Base-by-base conservation (phyloP, 257 asterid species). In the Linderniella brevidens region DNA sequence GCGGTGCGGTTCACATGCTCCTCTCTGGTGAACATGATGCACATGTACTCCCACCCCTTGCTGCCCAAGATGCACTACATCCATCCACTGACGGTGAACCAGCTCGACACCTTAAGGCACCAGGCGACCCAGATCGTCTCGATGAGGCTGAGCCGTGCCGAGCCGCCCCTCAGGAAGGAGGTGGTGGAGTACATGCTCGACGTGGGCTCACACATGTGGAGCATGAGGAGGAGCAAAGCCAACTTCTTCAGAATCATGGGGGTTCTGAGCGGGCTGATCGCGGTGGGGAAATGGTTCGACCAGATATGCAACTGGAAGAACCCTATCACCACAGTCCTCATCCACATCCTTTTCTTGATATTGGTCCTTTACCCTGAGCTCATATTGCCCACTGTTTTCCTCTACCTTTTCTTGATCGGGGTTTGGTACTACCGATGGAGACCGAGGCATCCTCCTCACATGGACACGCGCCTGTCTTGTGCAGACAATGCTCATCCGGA, bases 61-160 rank as follows among this genome's bases (percentile, higher is more conserved):
- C 78, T 82, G 7, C 94, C 94, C 14, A 82, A 82, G 52, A 82
- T 82, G 94, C 94, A 79, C 38, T 82, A 82, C 50, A 13, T 79
- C 11, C 68, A 74, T 7, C 94, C 94, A 12, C 71, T 79, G 41
- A 79, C 80, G 0, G 82, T 83, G 7, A 83, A 62, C 60, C 86
- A 79, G 55, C 59, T 79, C 0, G 93, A 83, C 16, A 74, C 44
- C 37, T 13, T 83, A 57, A 72, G 93, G 40, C 70, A 68, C 61
- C 83, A 83, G 42, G 90, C 94, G 1, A 83, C 76, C 88, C 72
- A 52, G 18, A 77, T 83, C 0, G 94, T 82, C 0, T 76, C 92
- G 0, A 36, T 63, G 17, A 55, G 94, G 60, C 87, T 82, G 5
- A 69, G 64, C 45, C 55, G 92, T 16, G 86, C 92, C 1, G 94